Base-by-base conservation (phyloP, 2,329 filamentous ascomycete genomes). In the Claviceps monticola region DNA sequence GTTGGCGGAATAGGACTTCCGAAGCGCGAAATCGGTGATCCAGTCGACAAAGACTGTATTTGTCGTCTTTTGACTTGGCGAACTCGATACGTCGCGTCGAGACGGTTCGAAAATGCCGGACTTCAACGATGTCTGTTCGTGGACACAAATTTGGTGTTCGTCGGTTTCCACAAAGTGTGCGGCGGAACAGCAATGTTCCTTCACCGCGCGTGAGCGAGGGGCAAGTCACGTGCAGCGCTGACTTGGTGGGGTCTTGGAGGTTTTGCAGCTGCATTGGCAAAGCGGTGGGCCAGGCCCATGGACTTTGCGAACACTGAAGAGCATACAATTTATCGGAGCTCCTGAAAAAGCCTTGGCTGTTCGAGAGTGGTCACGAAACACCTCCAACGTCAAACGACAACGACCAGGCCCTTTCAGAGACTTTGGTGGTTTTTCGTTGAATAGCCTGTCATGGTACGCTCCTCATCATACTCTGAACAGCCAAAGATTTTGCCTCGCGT, bases 171-270 rank as follows among this genome's bases (percentile, higher is more conserved):
- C 61, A 67, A 68, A 65, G 67, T 69, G 67, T 67, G 67, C 63
- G 61, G 59, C 66, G 67, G 67, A 68, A 62, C 67, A 68, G 61
- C 57, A 58, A 68, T 69, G 57, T 66, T 67, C 66, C 64, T 61
- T 50, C 43, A 52, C 65, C 65, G 65, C 56, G 54, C 7, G 19
- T 48, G 44, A 17, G 44, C 58, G 66, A 66, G 66, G 67, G 67
- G 67, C 66, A 69, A 70, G 61, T 70, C 67, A 70, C 67, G 67
- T 70, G 67, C 39, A 45, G 55, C 49, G 16, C 37, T 46, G 14
- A 29, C 3, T 36, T 53, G 45, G 54, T 52, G 55, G 54, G 54
- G 53, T 23, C 29, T 7, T 53, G n/a, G 29, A 36, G 49, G 34
- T 47, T 44, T 51, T 51, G 34, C 49, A 23, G 37, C n/a, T 29